Base-by-base conservation (phyloP, 2,329 filamentous ascomycete genomes). In the Keithomyces neogunnii region DNA sequence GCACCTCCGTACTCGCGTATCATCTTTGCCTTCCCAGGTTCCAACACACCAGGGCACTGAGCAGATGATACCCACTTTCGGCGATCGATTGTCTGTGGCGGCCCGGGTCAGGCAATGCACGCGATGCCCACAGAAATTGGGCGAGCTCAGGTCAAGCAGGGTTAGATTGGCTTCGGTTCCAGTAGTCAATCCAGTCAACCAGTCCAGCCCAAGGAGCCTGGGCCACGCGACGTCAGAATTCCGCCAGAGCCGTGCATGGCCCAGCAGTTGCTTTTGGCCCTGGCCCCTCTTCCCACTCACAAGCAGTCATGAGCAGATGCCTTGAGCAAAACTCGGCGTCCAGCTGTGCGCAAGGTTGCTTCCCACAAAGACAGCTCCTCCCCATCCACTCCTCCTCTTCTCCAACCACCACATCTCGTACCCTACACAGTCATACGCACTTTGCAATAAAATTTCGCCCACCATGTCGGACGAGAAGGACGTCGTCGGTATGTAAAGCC, bases 381-480 rank as follows among this genome's bases (percentile, higher is more conserved):
- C 38, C 52, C 44, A 40, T 42, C 47, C n/a, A 38, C 32, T 52
- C 44, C 39, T 32, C 45, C 44, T 35, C 33, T 45, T 11, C 38
- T 47, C 38, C 39, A 49, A 49, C 43, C 19, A 52, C 43, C 19
- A 45, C 33, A 3, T 11, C 47, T 26, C 36, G 32, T 6, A n/a
- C 47, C 10, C 35, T 46, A 42, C 19, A 10, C 36, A 38, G 4
- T 8, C 26, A 31, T 19, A 36, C 9, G 45, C 26, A 11, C 13
- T 46, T 28, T 30, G 26, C 28, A 53, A 47, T 35, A 28, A 28
- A 49, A 45, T 19, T 9, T 51, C 40, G 62, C 62, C 63, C 68
- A 72, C 63, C 60, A 72, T 73, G 69, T 69, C 72, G 61, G 72
- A 74, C 51, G 64, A 67, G 33, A 74, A 74, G 67, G 72, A 70